phyloP scores from a whole-genome alignment of 106 monocot genomes.

The Acorus gramineus region DNA sequence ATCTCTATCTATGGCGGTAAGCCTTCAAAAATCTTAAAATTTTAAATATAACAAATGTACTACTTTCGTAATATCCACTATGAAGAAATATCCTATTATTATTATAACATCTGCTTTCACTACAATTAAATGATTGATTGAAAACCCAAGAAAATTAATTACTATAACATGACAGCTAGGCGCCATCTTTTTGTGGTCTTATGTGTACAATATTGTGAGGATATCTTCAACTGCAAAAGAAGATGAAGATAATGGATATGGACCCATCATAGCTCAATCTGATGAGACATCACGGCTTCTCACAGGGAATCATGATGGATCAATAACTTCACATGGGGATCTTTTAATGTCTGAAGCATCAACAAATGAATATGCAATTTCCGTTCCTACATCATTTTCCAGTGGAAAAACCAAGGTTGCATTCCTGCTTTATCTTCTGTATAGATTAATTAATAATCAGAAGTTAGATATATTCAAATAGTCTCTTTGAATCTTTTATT shows the following conservation, averaged over 20 bases:
- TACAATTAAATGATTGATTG: slow-evolving; percentile 2
- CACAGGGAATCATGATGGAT: neutral
- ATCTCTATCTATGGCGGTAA: slow-evolving; percentile 81
- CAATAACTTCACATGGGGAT: neutral
- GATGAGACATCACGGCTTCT: slow-evolving; percentile 25
- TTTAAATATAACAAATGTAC: too few species aligned
- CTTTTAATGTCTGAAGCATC: neutral
- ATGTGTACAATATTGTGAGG: slow-evolving; percentile 54
- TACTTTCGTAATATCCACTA: too few species aligned
- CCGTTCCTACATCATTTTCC: neutral
- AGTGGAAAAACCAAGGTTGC: slow-evolving; percentile 11
- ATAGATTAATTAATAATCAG: too few species aligned
- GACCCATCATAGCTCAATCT: neutral
- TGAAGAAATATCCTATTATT: too few species aligned
- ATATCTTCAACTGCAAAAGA: slow-evolving; percentile 16
- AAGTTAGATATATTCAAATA: too few species aligned
- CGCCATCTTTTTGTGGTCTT: slow-evolving; percentile 51
- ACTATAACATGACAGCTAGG: slow-evolving; percentile 24
- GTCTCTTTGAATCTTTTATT: too few species aligned
- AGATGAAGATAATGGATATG: slow-evolving; percentile 2
- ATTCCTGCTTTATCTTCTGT: neutral
- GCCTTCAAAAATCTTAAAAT: neutral
- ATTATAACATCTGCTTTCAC: slow-evolving; percentile 1
- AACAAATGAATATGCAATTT: neutral
- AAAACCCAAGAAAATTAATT: too few species aligned